A percentile compares a stretch with the other conserved stretches of the same genome.
These are phyloP conservation scores for Cornus florida DNA, from an alignment of 148 eudicot species.

Conservation along the genomic window DNA sequence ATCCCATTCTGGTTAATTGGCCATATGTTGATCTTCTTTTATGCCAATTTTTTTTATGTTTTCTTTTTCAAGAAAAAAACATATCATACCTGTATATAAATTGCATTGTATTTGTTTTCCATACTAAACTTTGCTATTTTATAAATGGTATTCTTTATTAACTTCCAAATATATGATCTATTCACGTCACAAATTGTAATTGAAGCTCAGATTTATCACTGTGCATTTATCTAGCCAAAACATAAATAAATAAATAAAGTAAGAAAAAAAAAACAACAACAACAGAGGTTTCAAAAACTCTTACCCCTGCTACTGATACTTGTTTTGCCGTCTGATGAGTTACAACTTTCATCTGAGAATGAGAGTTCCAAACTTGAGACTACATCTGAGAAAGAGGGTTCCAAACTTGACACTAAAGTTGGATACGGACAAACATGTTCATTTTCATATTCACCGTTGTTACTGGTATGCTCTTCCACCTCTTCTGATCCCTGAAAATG, in stretches of 20 bases:
- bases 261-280: background rate
- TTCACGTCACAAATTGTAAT: background rate
- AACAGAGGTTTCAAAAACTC: constrained; percentile 7
- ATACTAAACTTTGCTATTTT: too few relatives aligned
- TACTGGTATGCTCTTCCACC: constrained; percentile 31
- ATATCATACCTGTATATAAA: too few relatives aligned
- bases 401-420: constrained; percentile 37
- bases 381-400: constrained; percentile 53
- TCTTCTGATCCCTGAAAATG: constrained; percentile 47
- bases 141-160: background rate
- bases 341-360: constrained; percentile 56
- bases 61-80: too few relatives aligned
- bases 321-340: constrained; percentile 46
- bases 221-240: background rate
- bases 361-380: constrained; percentile 51
- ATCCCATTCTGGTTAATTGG: too few relatives aligned
- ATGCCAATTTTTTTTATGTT: too few relatives aligned
- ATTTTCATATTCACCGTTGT: constrained; percentile 27
- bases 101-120: too few relatives aligned
- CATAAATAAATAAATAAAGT: background rate
- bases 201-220: background rate
- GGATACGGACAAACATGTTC: constrained; percentile 30
- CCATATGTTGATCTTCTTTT: too few relatives aligned
- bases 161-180: background rate
- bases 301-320: constrained; percentile 36